These are phyloP conservation scores for Grosmannia huntii DNA, from an alignment of 2,329 filamentous ascomycete genomes.

Conservation along the genomic window DNA sequence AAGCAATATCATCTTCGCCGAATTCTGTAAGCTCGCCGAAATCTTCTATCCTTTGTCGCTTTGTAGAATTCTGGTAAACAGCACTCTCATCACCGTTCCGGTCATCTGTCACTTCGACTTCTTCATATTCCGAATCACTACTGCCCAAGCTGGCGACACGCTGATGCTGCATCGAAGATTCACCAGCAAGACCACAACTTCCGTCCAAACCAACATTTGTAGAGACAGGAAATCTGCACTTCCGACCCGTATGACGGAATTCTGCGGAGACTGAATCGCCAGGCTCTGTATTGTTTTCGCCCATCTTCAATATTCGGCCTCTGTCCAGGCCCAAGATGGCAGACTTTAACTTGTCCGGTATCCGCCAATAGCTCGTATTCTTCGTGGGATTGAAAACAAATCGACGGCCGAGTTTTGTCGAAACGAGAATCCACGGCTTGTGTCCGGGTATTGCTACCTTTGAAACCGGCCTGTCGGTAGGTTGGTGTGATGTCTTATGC, in stretches of 20 bases:
- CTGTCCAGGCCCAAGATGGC: slow-evolving; percentile 63
- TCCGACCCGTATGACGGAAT: neutral
- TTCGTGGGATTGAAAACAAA: slow-evolving; percentile 85
- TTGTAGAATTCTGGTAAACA: slow-evolving; percentile 35
- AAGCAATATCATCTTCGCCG: slow-evolving; percentile 87
- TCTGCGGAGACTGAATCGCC: neutral
- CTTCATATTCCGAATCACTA: slow-evolving; percentile 37
- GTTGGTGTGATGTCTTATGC: slow-evolving; percentile 19
- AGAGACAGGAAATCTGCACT: neutral
- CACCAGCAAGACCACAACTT: neutral
- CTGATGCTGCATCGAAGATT: slow-evolving; percentile 5
- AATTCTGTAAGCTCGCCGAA: slow-evolving; percentile 55
- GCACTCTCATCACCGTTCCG: slow-evolving; percentile 46
- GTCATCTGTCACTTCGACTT: slow-evolving; percentile 60
- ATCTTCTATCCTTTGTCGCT: slow-evolving; percentile 34
- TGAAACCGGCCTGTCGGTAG: slow-evolving; percentile 66
- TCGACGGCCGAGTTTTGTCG: slow-evolving; percentile 75
- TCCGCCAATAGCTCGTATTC: slow-evolving; percentile 88
- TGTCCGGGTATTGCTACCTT: slow-evolving; percentile 68
- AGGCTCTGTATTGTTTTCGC: slow-evolving; percentile 18
- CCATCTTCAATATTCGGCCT: slow-evolving; percentile 51
- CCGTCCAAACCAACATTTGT: neutral
- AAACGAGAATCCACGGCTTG: slow-evolving; percentile 84
- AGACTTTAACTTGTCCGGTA: slow-evolving; percentile 74
- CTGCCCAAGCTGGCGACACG: slow-evolving; percentile 22